Percentiles rank a stretch among this genome's conserved stretches.
These are phyloP conservation scores for Borovskyia barvae DNA, from an alignment of 208 protist species.

Conservation along the genomic window DNA sequence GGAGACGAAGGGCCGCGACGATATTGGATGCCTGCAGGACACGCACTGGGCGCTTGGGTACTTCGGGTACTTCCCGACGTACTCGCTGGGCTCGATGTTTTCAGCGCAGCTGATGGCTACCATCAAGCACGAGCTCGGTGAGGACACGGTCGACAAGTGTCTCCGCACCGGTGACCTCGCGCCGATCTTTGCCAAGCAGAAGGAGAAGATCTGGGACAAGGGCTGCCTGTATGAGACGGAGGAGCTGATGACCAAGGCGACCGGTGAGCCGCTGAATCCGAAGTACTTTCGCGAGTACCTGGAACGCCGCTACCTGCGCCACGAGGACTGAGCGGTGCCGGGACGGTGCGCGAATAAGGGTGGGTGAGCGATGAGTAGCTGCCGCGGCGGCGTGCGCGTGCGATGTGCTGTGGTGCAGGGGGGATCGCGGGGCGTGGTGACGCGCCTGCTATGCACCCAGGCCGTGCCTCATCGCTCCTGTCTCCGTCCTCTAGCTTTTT, in stretches of 20 bases:
- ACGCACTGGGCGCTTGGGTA: conserved; percentile 70
- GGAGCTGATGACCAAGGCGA: conserved; percentile 66
- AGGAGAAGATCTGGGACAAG: conserved; percentile 58
- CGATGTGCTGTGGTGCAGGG: too few relatives aligned
- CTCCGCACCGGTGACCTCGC: conserved; percentile 50
- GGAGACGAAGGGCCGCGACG: conserved; percentile 69
- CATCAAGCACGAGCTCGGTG: conserved; percentile 48
- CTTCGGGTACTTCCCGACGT: conserved; percentile 84
- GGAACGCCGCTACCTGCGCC: conserved; percentile 59
- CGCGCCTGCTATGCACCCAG: too few relatives aligned
- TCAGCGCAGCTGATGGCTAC: conserved; percentile 71
- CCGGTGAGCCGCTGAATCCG: conserved; percentile 63
- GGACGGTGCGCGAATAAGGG: too few relatives aligned
- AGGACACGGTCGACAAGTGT: conserved; percentile 32
- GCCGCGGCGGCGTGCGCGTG: too few relatives aligned
- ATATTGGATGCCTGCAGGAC: conserved; percentile 83
- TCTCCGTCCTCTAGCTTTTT: too few relatives aligned
- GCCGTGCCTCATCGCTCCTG: too few relatives aligned
- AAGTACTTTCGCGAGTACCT: conserved; percentile 71
- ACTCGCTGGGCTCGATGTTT: conserved; percentile 70
- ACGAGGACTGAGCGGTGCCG: too few relatives aligned
- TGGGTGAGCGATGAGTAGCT: too few relatives aligned
- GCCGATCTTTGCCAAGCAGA: conserved; percentile 39
- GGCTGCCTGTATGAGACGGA: conserved; percentile 48
- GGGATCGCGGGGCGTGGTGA: too few relatives aligned